Evolutionary conservation across 192 early-diverging fungal species (phyloP), one percentile per base, ranked within the genome.

Genomic region (Coemansia sp.): DNA sequence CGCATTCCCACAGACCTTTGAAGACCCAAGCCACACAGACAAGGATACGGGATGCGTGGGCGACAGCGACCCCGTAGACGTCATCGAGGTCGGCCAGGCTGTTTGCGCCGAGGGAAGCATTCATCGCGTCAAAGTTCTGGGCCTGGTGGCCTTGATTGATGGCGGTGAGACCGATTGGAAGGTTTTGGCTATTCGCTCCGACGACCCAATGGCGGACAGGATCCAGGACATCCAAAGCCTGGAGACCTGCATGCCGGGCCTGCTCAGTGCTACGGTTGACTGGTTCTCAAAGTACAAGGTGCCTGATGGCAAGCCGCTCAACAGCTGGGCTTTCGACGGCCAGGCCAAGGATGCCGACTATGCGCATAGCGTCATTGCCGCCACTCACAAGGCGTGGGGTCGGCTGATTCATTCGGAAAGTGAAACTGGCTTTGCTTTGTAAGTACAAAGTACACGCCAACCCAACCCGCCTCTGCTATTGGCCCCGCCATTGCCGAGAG

Each of bases 201-300:
- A 93, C 77, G 97, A 99, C 85, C 96, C 97, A 7, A 84, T 98
- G 65, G 97, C 97, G 45, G 70, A 85, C 83, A 98, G 97, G 86
- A 86, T 99, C 66, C 95, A 97, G 85, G 91, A 98, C 74, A 94
- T 99, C 83, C 94, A 97, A 78, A 95, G 98, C 79, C 93, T 99
- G 71, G 94, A 98, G 86, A 90, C 88, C 63, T 92, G 94, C 83
- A 85, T 97, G 70, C 97, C 97, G 46, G 97, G 97, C 58, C 87
- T 98, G 26, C 80, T 99, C 59, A 88, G 92, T 55, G 97, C 95
- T 31, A 96, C 94, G 45, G 95, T 96, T 83, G 96, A 98, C 83
- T 99, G 95, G 96, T 99, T 99, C 95, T 91, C 94, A 77, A 96
- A 96, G 85, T 98, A 99, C 93, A 98, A 99, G 86, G 97, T 98